These are phyloP conservation scores for Rugonectria rugulosa DNA, from an alignment of 2,329 filamentous ascomycete species.

Conservation along the genomic window DNA sequence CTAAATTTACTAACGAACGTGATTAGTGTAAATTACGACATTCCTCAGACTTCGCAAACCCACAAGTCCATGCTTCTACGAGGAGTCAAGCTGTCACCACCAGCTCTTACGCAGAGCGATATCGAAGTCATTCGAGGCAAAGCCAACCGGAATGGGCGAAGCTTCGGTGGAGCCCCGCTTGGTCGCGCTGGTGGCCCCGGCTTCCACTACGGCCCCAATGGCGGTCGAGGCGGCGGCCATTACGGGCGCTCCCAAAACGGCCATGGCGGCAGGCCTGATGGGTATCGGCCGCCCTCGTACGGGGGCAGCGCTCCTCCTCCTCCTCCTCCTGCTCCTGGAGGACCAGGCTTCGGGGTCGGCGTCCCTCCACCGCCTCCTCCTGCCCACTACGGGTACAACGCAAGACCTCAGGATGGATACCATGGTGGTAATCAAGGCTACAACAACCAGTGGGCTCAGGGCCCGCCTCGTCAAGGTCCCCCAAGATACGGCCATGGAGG, in stretches of 20 bases:
- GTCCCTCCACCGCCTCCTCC: slow-evolving; percentile 43
- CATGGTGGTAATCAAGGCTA: slow-evolving; percentile 30
- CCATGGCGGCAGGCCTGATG: slow-evolving; percentile 28
- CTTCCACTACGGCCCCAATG: slow-evolving; percentile 40
- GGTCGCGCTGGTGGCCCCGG: slow-evolving; percentile 38
- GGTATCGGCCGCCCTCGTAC: slow-evolving; percentile 21
- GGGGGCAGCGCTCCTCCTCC: no score
- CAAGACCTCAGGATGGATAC: slow-evolving; percentile 24
- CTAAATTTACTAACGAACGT: slow-evolving; percentile 39
- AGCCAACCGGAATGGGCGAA: slow-evolving; percentile 57
- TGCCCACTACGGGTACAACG: slow-evolving; percentile 32
- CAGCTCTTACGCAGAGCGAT: slow-evolving; percentile 78
- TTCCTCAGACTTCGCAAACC: slow-evolving; percentile 73
- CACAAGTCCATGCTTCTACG: slow-evolving; percentile 96
- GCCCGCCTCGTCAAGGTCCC: slow-evolving; percentile 26
- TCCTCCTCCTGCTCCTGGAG: slow-evolving; percentile 45
- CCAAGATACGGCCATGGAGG: slow-evolving; percentile 23
- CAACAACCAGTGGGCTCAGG: slow-evolving; percentile 27
- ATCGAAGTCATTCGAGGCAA: slow-evolving; percentile 76
- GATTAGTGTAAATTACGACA: slow-evolving; percentile 80
- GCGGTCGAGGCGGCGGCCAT: slow-evolving; percentile 31
- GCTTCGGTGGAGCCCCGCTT: slow-evolving; percentile 37
- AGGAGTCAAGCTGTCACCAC: slow-evolving; percentile 76
- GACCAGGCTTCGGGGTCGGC: slow-evolving; percentile 44
- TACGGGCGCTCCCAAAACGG: slow-evolving; percentile 32